Evolutionary conservation across 1,139 yeast species (phyloP).

Genomic region (Entelexis paramagnoliae): DNA sequence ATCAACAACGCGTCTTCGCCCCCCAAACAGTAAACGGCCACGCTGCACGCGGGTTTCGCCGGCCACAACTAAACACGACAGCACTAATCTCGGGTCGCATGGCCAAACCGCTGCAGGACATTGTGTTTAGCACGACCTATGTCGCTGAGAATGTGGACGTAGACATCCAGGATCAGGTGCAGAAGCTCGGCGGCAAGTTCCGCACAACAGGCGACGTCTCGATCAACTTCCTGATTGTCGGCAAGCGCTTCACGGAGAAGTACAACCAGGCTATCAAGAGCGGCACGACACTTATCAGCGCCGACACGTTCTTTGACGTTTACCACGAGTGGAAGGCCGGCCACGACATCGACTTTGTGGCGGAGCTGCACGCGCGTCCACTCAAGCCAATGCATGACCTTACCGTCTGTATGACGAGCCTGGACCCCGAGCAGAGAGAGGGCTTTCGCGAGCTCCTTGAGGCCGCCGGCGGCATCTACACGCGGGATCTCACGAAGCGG

Average conservation of each 20-base stretch:
- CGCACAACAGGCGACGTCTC: constrained; percentile 11
- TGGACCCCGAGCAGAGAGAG: constrained; percentile 33
- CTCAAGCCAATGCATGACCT: constrained; percentile 43
- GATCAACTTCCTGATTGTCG: constrained; percentile 48
- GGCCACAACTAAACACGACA: background rate
- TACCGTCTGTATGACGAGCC: constrained; percentile 46
- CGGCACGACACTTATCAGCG: constrained; percentile 49
- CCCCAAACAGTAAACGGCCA: too few species aligned
- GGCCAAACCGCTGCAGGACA: constrained; percentile 15
- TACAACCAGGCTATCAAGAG: constrained; percentile 51
- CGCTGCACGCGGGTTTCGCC: too few species aligned
- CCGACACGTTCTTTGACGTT: constrained; percentile 39
- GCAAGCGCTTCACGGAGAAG: constrained; percentile 55
- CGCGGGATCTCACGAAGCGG: constrained; percentile 46
- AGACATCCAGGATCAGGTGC: constrained; percentile 18
- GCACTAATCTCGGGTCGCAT: too few species aligned
- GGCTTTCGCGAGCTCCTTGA: constrained; percentile 37
- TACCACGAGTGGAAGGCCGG: constrained; percentile 49
- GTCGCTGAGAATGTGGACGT: constrained; percentile 13
- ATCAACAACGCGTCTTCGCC: background rate
- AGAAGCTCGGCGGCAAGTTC: constrained; percentile 22
- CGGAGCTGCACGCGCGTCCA: constrained; percentile 27
- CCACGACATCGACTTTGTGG: constrained; percentile 33
- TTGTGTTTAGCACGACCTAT: constrained; percentile 12
- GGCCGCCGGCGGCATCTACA: constrained; percentile 49